Base-by-base conservation (phyloP, 768 basidiomycete genomes). In the Plicaturopsis crispa region DNA sequence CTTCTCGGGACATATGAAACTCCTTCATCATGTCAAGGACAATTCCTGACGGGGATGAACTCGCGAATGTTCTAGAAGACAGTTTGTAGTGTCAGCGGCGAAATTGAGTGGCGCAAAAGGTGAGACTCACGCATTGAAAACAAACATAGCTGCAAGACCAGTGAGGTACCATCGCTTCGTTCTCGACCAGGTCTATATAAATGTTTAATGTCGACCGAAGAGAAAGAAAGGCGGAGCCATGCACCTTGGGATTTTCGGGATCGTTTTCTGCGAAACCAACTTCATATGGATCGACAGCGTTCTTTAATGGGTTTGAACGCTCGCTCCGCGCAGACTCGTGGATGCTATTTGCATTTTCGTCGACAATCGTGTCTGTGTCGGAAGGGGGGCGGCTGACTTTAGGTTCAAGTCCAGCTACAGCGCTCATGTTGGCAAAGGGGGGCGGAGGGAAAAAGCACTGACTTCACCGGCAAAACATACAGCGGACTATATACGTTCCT, bases 21-120 rank as follows among this genome's bases (percentile, higher is more conserved):
- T 73, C 54, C 6, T 62, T 39, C 44, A 61, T 62, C 24, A 83
- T 49, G 13, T 63, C 49, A 2, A 57, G 52, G 21, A 72, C 56
- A 39, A 78, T 61, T 4, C 72, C 67, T 19, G 74, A 63, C 1
- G 79, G 75, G 0, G 73, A 73, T 12, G 78, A 70, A 45, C 77
- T 79, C 12, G 80, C 69, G 49, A 78, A 81, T 1, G 79, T 80
- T 16, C 78, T 80, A 43, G 11, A 38, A 23, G 36, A 13, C 14
- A 26, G 43, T 31, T 6, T 12, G 35, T 5, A 20, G 33, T 21
- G 19, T 31, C 19, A 8, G 2, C 2, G 39, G 35, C 13, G 17
- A 17, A n/a, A 12, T 6, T n/a, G 14, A 26, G 28, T n/a, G 22
- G 26, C 11, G 19, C 23, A 35, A 21, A 23, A 33, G 42, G 28